Evolutionary conservation across 805 yeast species (phyloP).

Genomic region (Torulaspora maleeae): DNA sequence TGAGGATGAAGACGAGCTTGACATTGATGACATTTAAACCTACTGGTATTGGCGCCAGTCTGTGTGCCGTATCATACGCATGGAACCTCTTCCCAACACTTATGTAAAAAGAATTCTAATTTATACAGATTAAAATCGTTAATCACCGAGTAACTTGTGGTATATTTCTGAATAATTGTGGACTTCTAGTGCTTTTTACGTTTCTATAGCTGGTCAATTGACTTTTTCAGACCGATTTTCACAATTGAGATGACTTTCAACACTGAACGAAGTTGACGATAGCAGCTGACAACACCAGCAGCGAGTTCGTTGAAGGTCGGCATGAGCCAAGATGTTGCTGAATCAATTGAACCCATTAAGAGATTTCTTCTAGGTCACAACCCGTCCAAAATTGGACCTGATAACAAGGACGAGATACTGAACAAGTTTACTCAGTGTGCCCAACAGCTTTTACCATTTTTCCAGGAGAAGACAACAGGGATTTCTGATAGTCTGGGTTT

Average conservation of each 20-base stretch:
- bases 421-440: conserved; percentile 9
- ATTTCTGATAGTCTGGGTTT: conserved; percentile 28
- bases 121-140: conserved; percentile 7
- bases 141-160: neutral
- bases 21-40: conserved; percentile 86
- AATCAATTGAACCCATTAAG: conserved; percentile 4
- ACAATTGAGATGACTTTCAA: too few species aligned
- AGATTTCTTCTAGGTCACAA: conserved; percentile 12
- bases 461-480: conserved; percentile 8
- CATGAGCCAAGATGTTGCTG: neutral
- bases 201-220: neutral
- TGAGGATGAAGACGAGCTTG: conserved; percentile 57
- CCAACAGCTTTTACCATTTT: conserved; percentile 6
- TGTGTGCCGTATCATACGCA: conserved; percentile 9
- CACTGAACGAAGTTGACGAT: too few species aligned
- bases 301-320: neutral
- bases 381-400: conserved; percentile 10
- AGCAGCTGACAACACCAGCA: neutral
- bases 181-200: neutral
- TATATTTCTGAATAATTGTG: neutral
- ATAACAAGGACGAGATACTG: conserved; percentile 6
- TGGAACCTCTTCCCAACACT: conserved; percentile 3
- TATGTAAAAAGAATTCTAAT: conserved; percentile 9
- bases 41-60: neutral
- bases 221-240: neutral